These are phyloP conservation scores for Pseudozyma flocculosa DNA, from an alignment of 1,284 basidiomycete genomes.

Conservation along the genomic window DNA sequence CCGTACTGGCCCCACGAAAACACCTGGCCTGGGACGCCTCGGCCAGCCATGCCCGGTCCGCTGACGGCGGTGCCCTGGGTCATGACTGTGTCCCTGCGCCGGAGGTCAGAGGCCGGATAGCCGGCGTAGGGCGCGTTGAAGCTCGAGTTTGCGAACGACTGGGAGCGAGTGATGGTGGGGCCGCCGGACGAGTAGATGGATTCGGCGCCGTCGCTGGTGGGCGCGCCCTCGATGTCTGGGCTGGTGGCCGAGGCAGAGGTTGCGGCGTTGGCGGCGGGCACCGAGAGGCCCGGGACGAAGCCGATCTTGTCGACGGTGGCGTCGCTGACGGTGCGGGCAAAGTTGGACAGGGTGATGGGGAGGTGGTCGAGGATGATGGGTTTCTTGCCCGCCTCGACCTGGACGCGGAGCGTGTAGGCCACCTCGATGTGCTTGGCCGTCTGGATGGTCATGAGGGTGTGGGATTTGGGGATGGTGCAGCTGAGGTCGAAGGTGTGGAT, in stretches of 20 bases:
- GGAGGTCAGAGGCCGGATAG: constrained; percentile 25
- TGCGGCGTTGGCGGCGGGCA: constrained; percentile 7
- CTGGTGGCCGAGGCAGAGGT: background rate
- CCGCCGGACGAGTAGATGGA: constrained; percentile 3
- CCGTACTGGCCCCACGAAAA: constrained; percentile 45
- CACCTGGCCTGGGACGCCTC: constrained; percentile 48
- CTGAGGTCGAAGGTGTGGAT: constrained; percentile 47
- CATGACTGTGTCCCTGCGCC: constrained; percentile 47
- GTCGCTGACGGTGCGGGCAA: constrained; percentile 24
- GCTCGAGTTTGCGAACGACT: constrained; percentile 24
- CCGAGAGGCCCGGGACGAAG: constrained; percentile 48
- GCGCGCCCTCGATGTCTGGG: constrained; percentile 1
- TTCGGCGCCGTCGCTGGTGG: constrained; percentile 1
- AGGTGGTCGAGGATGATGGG: constrained; percentile 53
- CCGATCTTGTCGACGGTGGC: constrained; percentile 43
- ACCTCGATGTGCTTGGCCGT: constrained; percentile 57
- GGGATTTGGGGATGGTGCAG: constrained; percentile 44
- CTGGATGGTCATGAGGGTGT: constrained; percentile 49
- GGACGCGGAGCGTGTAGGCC: constrained; percentile 50
- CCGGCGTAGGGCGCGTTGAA: constrained; percentile 18
- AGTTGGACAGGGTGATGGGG: constrained; percentile 50
- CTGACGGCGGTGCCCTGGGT: constrained; percentile 37
- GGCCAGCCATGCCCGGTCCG: constrained; percentile 48
- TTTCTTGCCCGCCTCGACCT: constrained; percentile 48
- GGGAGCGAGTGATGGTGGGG: constrained; percentile 22